Conservation (phyloP, 768 basidiomycete genomes). For the Rhizopogon sp. region DNA sequence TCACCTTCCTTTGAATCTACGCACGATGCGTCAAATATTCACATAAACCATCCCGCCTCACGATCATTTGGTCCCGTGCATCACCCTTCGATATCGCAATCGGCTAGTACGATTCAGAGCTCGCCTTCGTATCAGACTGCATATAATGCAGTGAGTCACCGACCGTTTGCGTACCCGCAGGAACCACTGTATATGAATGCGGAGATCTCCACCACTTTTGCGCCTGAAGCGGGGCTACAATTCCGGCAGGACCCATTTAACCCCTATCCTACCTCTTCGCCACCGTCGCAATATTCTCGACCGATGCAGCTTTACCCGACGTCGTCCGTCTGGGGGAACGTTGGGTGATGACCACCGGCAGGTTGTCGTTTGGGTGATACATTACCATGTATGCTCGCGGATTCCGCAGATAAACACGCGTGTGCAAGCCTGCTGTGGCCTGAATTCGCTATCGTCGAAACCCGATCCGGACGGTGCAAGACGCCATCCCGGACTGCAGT, state of each 20-base stretch:
- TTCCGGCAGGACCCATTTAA: neutral
- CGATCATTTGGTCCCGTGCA: slow-evolving; percentile 7
- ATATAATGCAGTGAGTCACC: neutral
- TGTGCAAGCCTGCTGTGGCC: neutral
- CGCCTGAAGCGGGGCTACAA: neutral
- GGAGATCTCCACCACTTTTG: neutral
- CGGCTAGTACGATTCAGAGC: slow-evolving; percentile 12
- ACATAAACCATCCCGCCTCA: neutral
- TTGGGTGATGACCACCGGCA: slow-evolving; percentile 12
- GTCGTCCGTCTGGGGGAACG: slow-evolving; percentile 18
- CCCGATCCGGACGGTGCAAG: neutral
- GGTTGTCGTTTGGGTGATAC: neutral
- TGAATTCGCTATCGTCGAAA: neutral
- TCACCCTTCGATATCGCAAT: slow-evolving; percentile 11
- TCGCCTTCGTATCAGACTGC: slow-evolving; percentile 8
- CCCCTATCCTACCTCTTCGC: slow-evolving; percentile 7
- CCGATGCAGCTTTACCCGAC: slow-evolving; percentile 17
- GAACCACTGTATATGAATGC: slow-evolving; percentile 1
- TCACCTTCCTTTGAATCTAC: slow-evolving; percentile 21
- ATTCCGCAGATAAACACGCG: neutral
- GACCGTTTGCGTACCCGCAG: neutral
- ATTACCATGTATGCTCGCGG: neutral
- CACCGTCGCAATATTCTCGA: slow-evolving; percentile 9
- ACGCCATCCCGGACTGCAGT: neutral
- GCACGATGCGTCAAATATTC: slow-evolving; percentile 8